These are phyloP conservation scores for Colletotrichum falcatum DNA, from an alignment of 2,329 filamentous ascomycete species.

Conservation along the genomic window DNA sequence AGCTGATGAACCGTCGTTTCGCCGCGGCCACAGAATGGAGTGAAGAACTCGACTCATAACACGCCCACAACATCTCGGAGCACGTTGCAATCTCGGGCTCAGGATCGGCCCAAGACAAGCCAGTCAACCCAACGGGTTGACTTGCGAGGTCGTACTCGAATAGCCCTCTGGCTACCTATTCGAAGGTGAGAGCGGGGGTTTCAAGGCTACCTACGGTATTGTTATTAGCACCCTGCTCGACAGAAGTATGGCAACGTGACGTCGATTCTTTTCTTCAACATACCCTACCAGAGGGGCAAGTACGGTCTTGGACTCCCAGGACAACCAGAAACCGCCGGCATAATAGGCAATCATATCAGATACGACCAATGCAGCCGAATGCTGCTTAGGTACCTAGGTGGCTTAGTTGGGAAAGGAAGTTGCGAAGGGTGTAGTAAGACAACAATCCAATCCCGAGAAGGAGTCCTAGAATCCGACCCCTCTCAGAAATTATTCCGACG, in stretches of 20 bases:
- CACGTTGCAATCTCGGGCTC: not conserved
- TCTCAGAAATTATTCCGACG: not conserved
- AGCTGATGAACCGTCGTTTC: not conserved
- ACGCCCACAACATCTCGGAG: not conserved
- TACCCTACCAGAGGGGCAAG: not conserved
- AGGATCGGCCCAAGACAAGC: not conserved
- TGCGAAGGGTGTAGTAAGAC: not conserved
- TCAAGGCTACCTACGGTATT: not conserved
- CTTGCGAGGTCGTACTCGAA: not conserved
- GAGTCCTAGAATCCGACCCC: not conserved
- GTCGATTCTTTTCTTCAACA: not conserved
- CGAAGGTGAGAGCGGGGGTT: not conserved
- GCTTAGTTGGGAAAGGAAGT: not conserved
- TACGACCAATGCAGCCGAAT: slow-evolving; percentile 13
- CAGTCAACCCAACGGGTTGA: not conserved
- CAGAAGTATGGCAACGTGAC: not conserved
- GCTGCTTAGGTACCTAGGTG: no score
- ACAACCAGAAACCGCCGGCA: not conserved
- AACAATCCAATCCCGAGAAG: not conserved
- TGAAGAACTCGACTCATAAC: not conserved
- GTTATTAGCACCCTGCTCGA: not conserved
- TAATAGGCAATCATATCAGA: slow-evolving; percentile 14
- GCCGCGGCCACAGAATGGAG: not conserved
- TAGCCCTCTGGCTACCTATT: not conserved
- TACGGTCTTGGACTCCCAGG: not conserved